phyloP scores from a whole-genome alignment of 169 alveolate genomes.

The Cryptosporidium bovis region DNA sequence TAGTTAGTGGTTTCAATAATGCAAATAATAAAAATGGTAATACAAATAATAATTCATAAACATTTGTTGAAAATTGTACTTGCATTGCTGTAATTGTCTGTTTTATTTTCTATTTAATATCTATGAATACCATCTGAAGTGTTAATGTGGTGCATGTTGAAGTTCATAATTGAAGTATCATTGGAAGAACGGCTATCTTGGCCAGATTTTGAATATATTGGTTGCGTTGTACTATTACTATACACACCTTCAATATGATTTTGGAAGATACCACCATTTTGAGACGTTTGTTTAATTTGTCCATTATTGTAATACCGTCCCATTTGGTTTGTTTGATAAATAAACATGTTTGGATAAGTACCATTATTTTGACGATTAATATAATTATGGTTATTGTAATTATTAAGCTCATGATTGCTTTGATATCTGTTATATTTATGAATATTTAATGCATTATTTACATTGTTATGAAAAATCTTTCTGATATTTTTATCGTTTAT shows the following conservation, averaged over 20 bases:
- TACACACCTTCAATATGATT: neutral
- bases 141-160: too few species aligned
- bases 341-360: neutral
- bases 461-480: neutral
- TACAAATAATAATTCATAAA: too few species aligned
- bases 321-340: too few species aligned
- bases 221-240: too few species aligned
- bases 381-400: neutral
- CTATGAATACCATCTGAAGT: too few species aligned
- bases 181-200: too few species aligned
- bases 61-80: too few species aligned
- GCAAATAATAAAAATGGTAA: neutral
- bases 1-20: slow-evolving; percentile 9
- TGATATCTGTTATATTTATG: neutral
- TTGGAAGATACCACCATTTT: neutral
- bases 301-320: neutral
- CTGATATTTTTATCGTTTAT: neutral
- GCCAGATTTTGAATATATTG: too few species aligned
- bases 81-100: too few species aligned
- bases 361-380: neutral
- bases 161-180: too few species aligned
- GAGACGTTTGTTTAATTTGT: neutral
- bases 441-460: neutral
- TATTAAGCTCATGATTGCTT: neutral
- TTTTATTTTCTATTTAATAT: too few species aligned